Base-by-base conservation (phyloP, 1,139 yeast genomes). In the Candida buenavistaensis region DNA sequence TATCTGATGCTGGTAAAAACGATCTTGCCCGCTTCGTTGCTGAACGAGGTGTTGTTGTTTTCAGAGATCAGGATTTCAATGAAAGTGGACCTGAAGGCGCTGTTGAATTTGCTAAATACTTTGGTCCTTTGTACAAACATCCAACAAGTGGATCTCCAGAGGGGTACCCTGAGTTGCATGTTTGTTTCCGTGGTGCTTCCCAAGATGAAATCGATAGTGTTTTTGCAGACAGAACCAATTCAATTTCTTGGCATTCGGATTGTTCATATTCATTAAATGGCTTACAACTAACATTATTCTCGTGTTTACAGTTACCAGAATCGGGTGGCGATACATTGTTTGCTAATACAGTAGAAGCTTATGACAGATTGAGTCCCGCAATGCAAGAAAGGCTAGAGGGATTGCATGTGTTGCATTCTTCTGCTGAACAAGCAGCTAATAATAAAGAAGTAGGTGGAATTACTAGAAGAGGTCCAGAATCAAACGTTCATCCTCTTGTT, bases 131-230 rank as follows among this genome's bases (percentile, higher is more conserved):
- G 32, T 71, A 67, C 41, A 53, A 60, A 24, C 72, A 66, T 46
- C 70, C 70, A 16, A 63, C 70, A 11, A 59, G 67, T 7, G 68
- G 70, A 3, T 61, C 69, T 7, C 69, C 71, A 9, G 62, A 59
- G 36, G 58, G 54, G 25, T 56, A 45, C 39, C 68, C 68, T 6
- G 64, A 64, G 42, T 55, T 64, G 37, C 67, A 61, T 44, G 59
- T 59, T 32, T 55, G 62, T 6, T 57, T 56, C 41, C 46, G 63
- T 41, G 54, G 64, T 28, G 59, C 60, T 6, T 53, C 52, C 32
- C 47, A 45, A 35, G 54, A 50, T 28, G 64, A 54, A 35, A 52
- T 54, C 33, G 54, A 50, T 20, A 45, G 54, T 23, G 48, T 48
- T 10, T 57, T 57, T 33, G 42, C 50, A n/a, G 38, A 47, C 23